Evolutionary conservation across 2,329 filamentous ascomycete species (phyloP).

Genomic region (Coleophoma eucalyptorum): DNA sequence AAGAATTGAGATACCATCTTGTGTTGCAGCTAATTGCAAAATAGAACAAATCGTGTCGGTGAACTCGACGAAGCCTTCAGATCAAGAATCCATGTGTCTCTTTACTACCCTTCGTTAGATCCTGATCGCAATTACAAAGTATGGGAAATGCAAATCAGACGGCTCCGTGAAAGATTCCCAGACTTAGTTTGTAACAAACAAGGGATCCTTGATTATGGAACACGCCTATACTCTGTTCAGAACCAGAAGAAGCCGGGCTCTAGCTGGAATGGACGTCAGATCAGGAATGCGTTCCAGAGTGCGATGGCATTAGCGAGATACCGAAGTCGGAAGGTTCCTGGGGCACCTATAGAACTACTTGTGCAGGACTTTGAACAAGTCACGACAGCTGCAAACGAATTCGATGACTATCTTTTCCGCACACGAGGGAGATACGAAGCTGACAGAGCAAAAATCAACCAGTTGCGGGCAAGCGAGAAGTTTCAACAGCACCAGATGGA

Average conservation of each 20-base stretch:
- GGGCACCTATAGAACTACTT: background rate
- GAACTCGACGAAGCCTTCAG: conserved; percentile 22
- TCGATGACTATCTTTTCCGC: background rate
- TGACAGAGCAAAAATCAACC: background rate
- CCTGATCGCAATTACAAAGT: conserved; percentile 11
- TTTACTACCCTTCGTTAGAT: conserved; percentile 10
- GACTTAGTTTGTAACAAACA: background rate
- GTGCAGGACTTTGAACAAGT: background rate
- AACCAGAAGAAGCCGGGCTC: background rate
- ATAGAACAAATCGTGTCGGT: conserved; percentile 13
- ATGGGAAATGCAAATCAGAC: conserved; percentile 1
- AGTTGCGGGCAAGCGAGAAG: background rate
- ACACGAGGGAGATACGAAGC: background rate
- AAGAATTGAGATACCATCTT: no score
- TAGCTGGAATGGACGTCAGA: conserved; percentile 24
- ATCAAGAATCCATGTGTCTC: conserved; percentile 18
- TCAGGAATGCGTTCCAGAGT: conserved; percentile 23
- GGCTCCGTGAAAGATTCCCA: background rate
- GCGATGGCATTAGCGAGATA: conserved; percentile 5
- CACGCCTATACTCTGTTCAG: background rate
- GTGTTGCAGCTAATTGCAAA: background rate
- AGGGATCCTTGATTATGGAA: background rate
- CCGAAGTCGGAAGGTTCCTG: background rate
- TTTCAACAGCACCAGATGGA: background rate
- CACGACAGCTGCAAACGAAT: background rate